Percentiles rank a stretch among this genome's conserved stretches.
phyloP scores from a whole-genome alignment of 2,329 filamentous ascomycete genomes.

The Penicillium sp. region DNA sequence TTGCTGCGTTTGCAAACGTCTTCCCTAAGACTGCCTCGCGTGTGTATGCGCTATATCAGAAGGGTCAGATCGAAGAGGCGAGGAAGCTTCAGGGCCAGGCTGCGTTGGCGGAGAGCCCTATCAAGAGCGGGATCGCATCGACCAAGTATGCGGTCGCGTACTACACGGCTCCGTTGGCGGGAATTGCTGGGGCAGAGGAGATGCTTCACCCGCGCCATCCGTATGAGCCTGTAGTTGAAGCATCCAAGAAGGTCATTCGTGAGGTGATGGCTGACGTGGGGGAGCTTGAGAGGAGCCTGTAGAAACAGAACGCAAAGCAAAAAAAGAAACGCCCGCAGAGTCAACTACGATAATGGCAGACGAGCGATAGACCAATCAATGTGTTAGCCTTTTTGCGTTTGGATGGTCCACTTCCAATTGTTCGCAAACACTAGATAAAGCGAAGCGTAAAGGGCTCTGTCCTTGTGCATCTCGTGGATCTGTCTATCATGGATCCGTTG shows the following conservation, averaged over 20 bases:
- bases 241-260: slow-evolving; percentile 44
- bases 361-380: neutral
- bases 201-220: neutral
- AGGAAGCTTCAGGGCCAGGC: slow-evolving; percentile 62
- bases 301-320: neutral
- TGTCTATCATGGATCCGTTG: neutral
- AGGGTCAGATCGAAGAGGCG: slow-evolving; percentile 60
- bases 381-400: too few species aligned
- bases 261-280: slow-evolving; percentile 29
- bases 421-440: too few species aligned
- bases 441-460: too few species aligned
- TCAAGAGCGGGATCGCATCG: slow-evolving; percentile 66
- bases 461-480: neutral
- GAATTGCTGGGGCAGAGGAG: slow-evolving; percentile 43
- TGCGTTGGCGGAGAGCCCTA: slow-evolving; percentile 65
- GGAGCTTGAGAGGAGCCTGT: slow-evolving; percentile 20
- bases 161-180: slow-evolving; percentile 60
- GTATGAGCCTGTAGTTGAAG: slow-evolving; percentile 38
- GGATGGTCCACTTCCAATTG: neutral
- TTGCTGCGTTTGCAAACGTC: slow-evolving; percentile 60
- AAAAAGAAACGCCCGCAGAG: neutral
- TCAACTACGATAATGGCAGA: neutral
- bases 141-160: slow-evolving; percentile 69
- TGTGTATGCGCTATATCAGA: slow-evolving; percentile 63
- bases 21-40: slow-evolving; percentile 58